Evolutionary conservation across 164 flowering plant genomes (phyloP), one percentile per base, ranked within the genome.

Genomic region (Piper betle): DNA sequence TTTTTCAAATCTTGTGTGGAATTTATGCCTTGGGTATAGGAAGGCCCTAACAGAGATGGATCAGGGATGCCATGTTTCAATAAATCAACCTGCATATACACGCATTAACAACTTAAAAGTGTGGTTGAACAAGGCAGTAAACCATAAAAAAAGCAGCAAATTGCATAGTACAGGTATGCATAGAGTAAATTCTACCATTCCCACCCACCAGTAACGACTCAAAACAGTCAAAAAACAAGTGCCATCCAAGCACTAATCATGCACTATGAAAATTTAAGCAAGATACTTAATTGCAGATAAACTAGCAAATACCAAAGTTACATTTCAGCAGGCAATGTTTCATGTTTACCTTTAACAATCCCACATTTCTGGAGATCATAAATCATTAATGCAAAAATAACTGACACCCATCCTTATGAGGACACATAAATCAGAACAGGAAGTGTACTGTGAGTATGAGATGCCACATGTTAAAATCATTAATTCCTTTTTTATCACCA

Each of bases 11-110:
- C 68, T 81, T 85, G 41, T 91, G 90, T 53, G 75, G 37, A 50
- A 71, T 56, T 82, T 46, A 86, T 73, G 59, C 69, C 76, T 50
- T 74, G 88, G n/a, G 77, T 64, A 62, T 73, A 75, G 52, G 83
- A 63, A 42, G 76, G 62, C 18, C 72, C 63, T 54, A 77, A 61
- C 43, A 79, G 72, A 60, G 97, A 88, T 52, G 95, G 98, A 59
- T 92, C 96, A 53, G 95, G 86, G 68, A 92, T 79, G 60, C 83
- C 83, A 66, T 92, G 98, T 64, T 92, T 92, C 80, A 92, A 74
- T 70, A 87, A 75, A 73, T 92, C 93, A 66, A 92, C 95, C 98
- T 88, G 83, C 77, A 77, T 42, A 69, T 13, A 54, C 38, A 8
- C 37, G 39, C 42, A 52, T 39, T 19, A 52, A 43, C 53, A 52